These are phyloP conservation scores for Alternaria ethzedia DNA, from an alignment of 2,329 filamentous ascomycete species.

Conservation along the genomic window DNA sequence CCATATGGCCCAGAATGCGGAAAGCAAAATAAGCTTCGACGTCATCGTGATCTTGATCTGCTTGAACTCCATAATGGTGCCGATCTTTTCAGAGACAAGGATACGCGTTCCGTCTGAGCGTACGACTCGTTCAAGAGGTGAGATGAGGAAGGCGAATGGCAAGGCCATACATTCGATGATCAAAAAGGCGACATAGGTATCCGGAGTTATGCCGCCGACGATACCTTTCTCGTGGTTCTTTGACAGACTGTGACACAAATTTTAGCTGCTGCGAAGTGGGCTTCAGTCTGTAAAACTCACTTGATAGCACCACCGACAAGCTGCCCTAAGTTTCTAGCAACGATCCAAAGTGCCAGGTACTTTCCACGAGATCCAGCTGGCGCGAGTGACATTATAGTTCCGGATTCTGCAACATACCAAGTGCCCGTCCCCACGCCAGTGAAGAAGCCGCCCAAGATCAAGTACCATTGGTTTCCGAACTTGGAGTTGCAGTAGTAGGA, in stretches of 20 bases:
- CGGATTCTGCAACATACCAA: constrained; percentile 59
- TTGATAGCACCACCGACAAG: constrained; percentile 56
- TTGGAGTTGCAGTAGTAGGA: constrained; percentile 59
- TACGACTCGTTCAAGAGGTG: constrained; percentile 54
- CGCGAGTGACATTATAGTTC: constrained; percentile 57
- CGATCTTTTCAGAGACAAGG: constrained; percentile 50
- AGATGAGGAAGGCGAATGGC: constrained; percentile 56
- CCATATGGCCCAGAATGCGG: constrained; percentile 54
- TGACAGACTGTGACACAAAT: constrained; percentile 16
- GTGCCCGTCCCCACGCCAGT: constrained; percentile 47
- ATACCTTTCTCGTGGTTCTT: constrained; percentile 37
- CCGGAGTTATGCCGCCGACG: constrained; percentile 50
- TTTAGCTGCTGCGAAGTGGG: background rate
- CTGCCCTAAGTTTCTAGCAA: constrained; percentile 56
- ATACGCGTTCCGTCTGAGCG: constrained; percentile 55
- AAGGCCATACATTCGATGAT: constrained; percentile 56
- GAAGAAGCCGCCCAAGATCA: constrained; percentile 35
- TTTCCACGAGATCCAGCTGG: constrained; percentile 56
- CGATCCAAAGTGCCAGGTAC: constrained; percentile 58
- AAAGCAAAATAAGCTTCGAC: constrained; percentile 49
- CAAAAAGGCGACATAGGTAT: constrained; percentile 57
- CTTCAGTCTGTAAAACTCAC: constrained; percentile 7
- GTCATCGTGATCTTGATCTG: constrained; percentile 49
- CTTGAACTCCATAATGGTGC: constrained; percentile 49
- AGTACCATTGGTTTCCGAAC: constrained; percentile 57